Conservation (phyloP, 768 basidiomycete genomes). For the Tulasnella sp. region DNA sequence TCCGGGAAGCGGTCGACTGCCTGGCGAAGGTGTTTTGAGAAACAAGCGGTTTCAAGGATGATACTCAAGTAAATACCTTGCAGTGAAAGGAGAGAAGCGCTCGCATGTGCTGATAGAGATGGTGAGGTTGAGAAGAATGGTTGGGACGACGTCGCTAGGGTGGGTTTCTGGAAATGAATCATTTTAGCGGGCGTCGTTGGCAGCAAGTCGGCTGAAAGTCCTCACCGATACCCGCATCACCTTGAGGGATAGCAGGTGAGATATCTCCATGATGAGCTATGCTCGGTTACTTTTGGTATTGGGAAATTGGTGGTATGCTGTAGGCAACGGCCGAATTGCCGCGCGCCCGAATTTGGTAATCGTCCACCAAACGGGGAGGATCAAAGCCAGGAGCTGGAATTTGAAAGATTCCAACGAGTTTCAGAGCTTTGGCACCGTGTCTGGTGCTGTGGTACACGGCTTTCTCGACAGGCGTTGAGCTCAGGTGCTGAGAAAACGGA, state of each 20-base stretch:
- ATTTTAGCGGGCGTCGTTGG: background rate
- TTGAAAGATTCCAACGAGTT: background rate
- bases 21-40: background rate
- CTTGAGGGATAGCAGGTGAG: conserved; percentile 74
- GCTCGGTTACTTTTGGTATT: background rate
- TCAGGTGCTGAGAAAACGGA: background rate
- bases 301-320: background rate
- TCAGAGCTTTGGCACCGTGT: background rate
- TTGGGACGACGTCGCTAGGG: conserved; percentile 76
- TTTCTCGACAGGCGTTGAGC: background rate
- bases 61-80: conserved; percentile 53
- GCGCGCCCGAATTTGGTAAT: background rate
- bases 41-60: background rate
- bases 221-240: conserved; percentile 88
- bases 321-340: background rate
- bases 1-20: conserved; percentile 62
- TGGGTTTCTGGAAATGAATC: conserved; percentile 58
- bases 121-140: conserved; percentile 86
- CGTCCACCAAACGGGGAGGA: background rate
- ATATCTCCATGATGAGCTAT: conserved; percentile 21
- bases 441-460: background rate
- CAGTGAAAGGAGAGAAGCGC: conserved; percentile 73
- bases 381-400: background rate
- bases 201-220: background rate
- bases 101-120: conserved; percentile 79